Conservation (phyloP, 2,329 filamentous ascomycete genomes). For the Fusarium beomiforme region DNA sequence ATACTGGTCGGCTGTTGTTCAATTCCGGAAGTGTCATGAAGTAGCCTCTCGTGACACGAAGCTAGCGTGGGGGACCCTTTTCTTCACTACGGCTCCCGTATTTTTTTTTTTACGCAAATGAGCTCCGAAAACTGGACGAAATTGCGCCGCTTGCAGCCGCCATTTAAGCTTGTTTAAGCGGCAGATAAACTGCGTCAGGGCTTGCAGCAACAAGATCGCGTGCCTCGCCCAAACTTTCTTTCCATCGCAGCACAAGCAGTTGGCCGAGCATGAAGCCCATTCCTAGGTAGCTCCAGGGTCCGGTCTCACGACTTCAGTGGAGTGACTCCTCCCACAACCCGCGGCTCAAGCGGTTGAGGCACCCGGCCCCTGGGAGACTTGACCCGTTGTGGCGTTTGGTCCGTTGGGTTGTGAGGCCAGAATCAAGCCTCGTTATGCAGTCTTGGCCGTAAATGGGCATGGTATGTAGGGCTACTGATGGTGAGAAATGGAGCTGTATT, state of each 20-base stretch:
- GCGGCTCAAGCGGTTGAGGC: slow-evolving; percentile 18
- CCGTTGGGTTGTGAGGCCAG: slow-evolving; percentile 14
- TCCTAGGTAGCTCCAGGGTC: not conserved
- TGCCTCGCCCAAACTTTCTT: not conserved
- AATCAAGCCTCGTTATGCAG: slow-evolving; percentile 30
- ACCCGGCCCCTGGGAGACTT: slow-evolving; percentile 14
- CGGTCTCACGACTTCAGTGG: slow-evolving; percentile 3
- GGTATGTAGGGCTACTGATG: slow-evolving; percentile 16
- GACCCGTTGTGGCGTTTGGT: slow-evolving; percentile 1
- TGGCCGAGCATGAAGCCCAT: not conserved
- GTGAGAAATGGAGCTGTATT: slow-evolving; percentile 1
- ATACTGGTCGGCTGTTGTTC: not conserved
- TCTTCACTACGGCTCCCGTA: not conserved
- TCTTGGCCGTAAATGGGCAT: slow-evolving; percentile 18
- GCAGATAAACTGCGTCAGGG: not conserved
- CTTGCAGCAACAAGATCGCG: slow-evolving; percentile 14
- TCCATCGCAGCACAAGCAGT: not conserved
- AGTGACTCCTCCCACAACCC: slow-evolving; percentile 17
- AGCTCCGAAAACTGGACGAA: not conserved
- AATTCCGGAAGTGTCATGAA: not conserved
- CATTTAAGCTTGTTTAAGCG: slow-evolving; percentile 35
- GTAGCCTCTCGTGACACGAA: not conserved
- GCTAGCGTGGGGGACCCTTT: not conserved
- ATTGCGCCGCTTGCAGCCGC: not conserved
- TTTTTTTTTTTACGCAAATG: not conserved